Percentiles rank a stretch among this genome's conserved stretches.
These are phyloP conservation scores for Spergularia azorica DNA, from an alignment of 179 eudicot genomes.

Conservation along the genomic window DNA sequence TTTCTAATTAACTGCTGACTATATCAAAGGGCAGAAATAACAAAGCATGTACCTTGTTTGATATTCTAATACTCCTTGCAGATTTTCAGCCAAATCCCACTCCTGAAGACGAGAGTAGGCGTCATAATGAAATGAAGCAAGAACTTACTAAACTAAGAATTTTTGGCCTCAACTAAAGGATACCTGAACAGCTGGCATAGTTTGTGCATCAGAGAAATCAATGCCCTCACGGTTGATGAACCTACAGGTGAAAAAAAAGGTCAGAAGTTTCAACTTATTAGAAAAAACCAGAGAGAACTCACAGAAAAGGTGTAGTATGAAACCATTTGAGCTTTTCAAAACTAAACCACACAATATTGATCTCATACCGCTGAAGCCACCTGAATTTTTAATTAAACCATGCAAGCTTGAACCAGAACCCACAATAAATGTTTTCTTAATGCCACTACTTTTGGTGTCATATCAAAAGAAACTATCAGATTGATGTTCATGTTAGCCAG, in stretches of 20 bases:
- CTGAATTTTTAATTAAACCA: neutral
- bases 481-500: too few relatives aligned
- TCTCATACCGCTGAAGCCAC: neutral
- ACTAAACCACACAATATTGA: too few relatives aligned
- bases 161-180: conserved; percentile 7
- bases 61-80: conserved; percentile 88
- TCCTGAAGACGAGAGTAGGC: conserved; percentile 45
- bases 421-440: too few relatives aligned
- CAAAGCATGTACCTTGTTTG: conserved; percentile 71
- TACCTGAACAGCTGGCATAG: conserved; percentile 95
- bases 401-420: too few relatives aligned
- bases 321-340: neutral
- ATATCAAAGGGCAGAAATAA: neutral
- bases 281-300: neutral
- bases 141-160: neutral
- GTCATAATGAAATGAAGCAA: neutral
- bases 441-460: too few relatives aligned
- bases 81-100: conserved; percentile 91
- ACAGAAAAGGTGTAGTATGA: neutral
- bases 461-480: too few relatives aligned
- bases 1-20: neutral
- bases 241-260: conserved; percentile 36
- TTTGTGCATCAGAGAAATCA: conserved; percentile 96
- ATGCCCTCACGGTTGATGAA: conserved; percentile 96
- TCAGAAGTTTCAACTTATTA: neutral